Conservation (phyloP, 2,329 filamentous ascomycete species). For the Apiospora pterosperma region DNA sequence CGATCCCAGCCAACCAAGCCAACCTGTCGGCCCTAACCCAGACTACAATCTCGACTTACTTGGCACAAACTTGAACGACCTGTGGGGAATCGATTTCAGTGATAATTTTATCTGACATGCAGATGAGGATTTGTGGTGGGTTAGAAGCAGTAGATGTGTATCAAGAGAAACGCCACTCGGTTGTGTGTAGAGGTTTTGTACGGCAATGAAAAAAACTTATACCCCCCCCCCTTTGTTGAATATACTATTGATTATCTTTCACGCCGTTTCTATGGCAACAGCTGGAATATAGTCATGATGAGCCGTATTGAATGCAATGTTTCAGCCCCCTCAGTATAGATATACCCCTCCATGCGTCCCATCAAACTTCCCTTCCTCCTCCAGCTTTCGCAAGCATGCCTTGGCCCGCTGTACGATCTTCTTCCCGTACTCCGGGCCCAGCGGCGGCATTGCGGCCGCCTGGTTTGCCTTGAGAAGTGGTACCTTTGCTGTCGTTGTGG, state of each 20-base stretch:
- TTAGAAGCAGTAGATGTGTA: background rate
- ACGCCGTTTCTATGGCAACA: background rate
- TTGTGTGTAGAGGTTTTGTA: background rate
- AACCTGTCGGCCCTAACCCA: conserved; percentile 40
- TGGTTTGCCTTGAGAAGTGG: background rate
- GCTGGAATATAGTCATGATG: background rate
- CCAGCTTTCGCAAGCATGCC: background rate
- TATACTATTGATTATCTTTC: background rate
- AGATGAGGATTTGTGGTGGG: too few relatives aligned
- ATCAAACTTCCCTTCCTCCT: background rate
- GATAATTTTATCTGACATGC: background rate
- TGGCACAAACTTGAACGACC: conserved; percentile 51
- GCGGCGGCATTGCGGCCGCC: background rate
- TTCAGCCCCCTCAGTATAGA: background rate
- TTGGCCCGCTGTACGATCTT: background rate
- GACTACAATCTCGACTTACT: conserved; percentile 52
- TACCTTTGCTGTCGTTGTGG: background rate
- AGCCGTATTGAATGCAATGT: background rate
- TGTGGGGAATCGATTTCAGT: conserved; percentile 35
- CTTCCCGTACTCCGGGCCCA: background rate
- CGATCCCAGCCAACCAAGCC: conserved; percentile 28
- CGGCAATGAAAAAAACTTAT: background rate
- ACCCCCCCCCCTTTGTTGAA: background rate
- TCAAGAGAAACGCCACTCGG: background rate
- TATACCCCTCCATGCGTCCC: background rate